Percentiles rank a stretch among this genome's conserved stretches.
Conservation (phyloP, 2,329 filamentous ascomycete genomes). For the Nannizziopsis barbatae region DNA sequence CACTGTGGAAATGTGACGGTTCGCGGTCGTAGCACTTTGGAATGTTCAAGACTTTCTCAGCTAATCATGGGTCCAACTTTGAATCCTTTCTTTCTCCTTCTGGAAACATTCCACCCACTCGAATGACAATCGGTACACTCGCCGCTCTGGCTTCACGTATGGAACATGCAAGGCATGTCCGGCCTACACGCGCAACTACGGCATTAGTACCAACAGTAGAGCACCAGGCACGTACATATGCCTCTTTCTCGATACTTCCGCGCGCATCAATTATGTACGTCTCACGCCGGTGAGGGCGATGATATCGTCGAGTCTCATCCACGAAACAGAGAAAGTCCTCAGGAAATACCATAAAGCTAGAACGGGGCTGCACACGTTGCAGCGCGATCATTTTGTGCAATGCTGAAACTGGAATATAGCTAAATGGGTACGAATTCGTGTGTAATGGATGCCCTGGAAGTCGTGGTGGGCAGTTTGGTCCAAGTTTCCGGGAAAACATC, state of each 20-base stretch:
- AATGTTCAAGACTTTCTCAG: not conserved
- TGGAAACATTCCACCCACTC: slow-evolving; percentile 21
- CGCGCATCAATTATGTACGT: slow-evolving; percentile 30
- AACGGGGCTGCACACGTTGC: slow-evolving; percentile 9
- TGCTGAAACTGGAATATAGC: slow-evolving; percentile 22
- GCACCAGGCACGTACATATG: slow-evolving; percentile 37
- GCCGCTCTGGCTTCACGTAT: slow-evolving; percentile 35
- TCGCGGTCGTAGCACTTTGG: too few species aligned
- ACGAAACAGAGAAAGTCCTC: slow-evolving; percentile 5
- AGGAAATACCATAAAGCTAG: slow-evolving; percentile 2
- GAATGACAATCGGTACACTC: slow-evolving; percentile 30
- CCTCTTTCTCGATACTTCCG: slow-evolving; percentile 27
- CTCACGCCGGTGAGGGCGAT: slow-evolving; percentile 3
- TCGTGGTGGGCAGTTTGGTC: slow-evolving; percentile 15
- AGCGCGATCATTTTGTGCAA: slow-evolving; percentile 17
- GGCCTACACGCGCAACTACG: slow-evolving; percentile 31
- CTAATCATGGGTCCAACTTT: not conserved
- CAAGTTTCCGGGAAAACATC: slow-evolving; percentile 8
- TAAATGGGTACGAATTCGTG: slow-evolving; percentile 24
- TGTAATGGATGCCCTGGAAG: slow-evolving; percentile 33
- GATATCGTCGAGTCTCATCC: not conserved
- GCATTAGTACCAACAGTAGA: slow-evolving; percentile 33
- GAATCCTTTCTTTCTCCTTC: not conserved
- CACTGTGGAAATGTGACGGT: too few species aligned
- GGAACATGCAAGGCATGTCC: slow-evolving; percentile 33